Evolutionary conservation across 345 rosid genomes (phyloP).

Genomic region (Hibiscus mutabilis): DNA sequence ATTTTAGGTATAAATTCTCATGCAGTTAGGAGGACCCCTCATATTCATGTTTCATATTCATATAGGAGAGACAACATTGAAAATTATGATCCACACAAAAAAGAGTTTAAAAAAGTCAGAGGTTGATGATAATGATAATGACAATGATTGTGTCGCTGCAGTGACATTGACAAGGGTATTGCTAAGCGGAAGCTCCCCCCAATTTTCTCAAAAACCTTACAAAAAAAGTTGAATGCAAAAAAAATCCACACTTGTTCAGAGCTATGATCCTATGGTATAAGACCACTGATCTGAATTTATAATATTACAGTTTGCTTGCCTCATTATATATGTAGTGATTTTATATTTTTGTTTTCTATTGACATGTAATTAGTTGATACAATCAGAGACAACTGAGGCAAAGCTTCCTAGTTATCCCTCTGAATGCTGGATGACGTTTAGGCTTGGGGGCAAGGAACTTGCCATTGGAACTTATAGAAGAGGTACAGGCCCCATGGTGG

Average conservation of each 20-base stretch:
- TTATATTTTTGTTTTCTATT: conserved; percentile 1
- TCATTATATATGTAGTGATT: not conserved
- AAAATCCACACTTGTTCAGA: conserved; percentile 47
- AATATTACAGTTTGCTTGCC: not conserved
- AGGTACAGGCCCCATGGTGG: conserved; percentile 38
- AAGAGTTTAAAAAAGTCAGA: conserved; percentile 41
- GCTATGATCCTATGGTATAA: conserved; percentile 66
- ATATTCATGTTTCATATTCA: too few relatives aligned
- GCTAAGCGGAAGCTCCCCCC: conserved; percentile 56
- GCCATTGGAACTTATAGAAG: conserved; percentile 32
- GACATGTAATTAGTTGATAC: conserved; percentile 30
- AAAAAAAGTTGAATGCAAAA: conserved; percentile 30
- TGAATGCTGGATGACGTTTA: conserved; percentile 37
- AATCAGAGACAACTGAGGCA: too few relatives aligned
- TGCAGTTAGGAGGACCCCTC: conserved; percentile 77
- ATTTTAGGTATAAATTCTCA: conserved; percentile 55
- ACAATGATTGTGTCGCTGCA: conserved; percentile 64
- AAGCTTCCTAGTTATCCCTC: conserved; percentile 34
- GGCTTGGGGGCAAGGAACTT: conserved; percentile 30
- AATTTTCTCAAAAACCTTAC: conserved; percentile 40
- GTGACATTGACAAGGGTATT: conserved; percentile 64
- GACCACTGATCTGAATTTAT: conserved; percentile 1
- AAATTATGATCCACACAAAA: conserved; percentile 37
- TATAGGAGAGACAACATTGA: too few relatives aligned
- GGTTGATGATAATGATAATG: conserved; percentile 33